These are phyloP conservation scores for Nadsonia commutata DNA, from an alignment of 1,139 yeast species.

Conservation along the genomic window DNA sequence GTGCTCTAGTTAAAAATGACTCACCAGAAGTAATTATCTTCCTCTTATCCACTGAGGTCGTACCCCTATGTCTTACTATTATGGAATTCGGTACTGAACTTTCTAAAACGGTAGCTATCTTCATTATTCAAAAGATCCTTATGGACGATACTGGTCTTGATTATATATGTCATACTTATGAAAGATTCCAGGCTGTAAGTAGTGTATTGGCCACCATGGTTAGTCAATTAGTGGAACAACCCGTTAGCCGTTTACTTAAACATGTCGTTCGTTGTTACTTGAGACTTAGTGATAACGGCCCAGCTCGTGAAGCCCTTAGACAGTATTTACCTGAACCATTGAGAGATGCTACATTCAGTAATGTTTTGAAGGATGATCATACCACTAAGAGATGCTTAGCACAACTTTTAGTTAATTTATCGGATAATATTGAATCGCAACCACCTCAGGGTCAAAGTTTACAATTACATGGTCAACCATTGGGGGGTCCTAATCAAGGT, in stretches of 20 bases:
- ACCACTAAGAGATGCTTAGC: conserved; percentile 82
- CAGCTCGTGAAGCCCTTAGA: conserved; percentile 79
- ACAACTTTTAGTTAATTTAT: conserved; percentile 61
- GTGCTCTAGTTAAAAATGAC: conserved; percentile 91
- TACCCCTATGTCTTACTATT: conserved; percentile 82
- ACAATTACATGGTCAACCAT: conserved; percentile 8
- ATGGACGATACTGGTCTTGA: conserved; percentile 83
- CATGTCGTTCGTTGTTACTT: conserved; percentile 91
- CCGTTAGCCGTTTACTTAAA: conserved; percentile 71
- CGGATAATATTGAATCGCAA: conserved; percentile 20
- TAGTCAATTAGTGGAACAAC: conserved; percentile 55
- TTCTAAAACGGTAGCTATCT: conserved; percentile 90
- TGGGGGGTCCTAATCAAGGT: conserved; percentile 5
- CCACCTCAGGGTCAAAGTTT: neutral
- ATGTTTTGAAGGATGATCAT: conserved; percentile 68
- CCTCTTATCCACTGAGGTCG: conserved; percentile 82
- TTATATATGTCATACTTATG: conserved; percentile 89
- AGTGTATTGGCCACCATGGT: conserved; percentile 83
- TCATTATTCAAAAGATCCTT: conserved; percentile 81
- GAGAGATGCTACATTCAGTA: conserved; percentile 79
- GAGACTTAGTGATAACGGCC: conserved; percentile 76
- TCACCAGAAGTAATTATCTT: conserved; percentile 90
- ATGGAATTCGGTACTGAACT: conserved; percentile 94
- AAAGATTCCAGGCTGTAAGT: conserved; percentile 87
- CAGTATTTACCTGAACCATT: conserved; percentile 76